These are phyloP conservation scores for Mediolabrus comicus DNA, from an alignment of 108 stramenopile species.

Conservation along the genomic window DNA sequence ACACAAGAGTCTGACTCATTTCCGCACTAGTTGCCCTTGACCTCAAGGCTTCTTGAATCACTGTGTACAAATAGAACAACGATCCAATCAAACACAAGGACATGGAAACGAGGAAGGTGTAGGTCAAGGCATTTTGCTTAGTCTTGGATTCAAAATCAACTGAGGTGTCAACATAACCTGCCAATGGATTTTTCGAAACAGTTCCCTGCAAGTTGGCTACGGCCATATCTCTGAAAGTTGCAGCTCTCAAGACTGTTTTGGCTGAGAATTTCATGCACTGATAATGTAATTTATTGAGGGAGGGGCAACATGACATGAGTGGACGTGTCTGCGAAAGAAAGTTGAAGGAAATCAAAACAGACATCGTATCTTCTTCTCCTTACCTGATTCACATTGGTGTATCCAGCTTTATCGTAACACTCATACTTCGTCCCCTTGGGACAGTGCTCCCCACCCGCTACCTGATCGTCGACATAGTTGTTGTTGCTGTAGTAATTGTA, in stretches of 20 bases:
- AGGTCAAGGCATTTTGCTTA: background rate
- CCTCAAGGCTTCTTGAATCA: background rate
- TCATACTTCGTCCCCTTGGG: conserved; percentile 17
- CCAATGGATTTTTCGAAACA: conserved; percentile 36
- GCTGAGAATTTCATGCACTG: conserved; percentile 74
- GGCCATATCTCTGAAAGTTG: conserved; percentile 55
- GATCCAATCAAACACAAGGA: background rate
- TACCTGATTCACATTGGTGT: conserved; percentile 65
- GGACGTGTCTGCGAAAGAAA: too few species aligned
- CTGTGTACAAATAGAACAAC: background rate
- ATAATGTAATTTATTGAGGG: background rate
- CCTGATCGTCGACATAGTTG: conserved; percentile 12
- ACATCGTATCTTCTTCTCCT: too few species aligned
- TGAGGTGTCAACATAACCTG: conserved; percentile 32
- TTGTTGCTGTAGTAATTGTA: conserved; percentile 5
- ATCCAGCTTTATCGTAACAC: conserved; percentile 50
- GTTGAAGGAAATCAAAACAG: too few species aligned
- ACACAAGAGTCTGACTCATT: background rate
- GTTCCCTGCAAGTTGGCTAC: conserved; percentile 43
- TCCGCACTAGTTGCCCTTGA: background rate
- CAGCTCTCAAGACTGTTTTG: conserved; percentile 61
- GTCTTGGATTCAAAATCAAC: background rate
- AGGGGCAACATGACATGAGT: background rate
- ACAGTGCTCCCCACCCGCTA: conserved; percentile 16
- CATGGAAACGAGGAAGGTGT: background rate